Percentiles rank a stretch among this genome's conserved stretches.
Conservation (phyloP, 2,329 filamentous ascomycete species). For the Aspergillus amoenus region DNA sequence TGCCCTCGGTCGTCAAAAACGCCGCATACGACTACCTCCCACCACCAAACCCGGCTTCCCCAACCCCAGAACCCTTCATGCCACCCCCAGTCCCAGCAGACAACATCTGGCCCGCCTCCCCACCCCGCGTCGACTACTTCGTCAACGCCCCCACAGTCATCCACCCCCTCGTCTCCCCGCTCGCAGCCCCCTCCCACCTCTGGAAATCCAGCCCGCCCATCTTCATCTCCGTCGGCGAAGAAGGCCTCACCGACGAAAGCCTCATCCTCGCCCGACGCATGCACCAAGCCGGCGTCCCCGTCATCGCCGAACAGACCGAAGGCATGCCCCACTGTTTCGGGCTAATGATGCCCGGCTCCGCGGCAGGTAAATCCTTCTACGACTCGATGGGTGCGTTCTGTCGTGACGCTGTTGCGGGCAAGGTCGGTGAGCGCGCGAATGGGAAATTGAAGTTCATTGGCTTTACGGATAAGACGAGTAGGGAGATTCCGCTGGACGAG, state of each 20-base stretch:
- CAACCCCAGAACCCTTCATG: constrained; percentile 22
- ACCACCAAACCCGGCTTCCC: constrained; percentile 14
- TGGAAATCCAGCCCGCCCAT: constrained; percentile 45
- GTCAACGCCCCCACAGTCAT: constrained; percentile 36
- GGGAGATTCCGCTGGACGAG: constrained; percentile 34
- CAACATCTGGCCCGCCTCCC: constrained; percentile 40
- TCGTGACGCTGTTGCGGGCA: constrained; percentile 31
- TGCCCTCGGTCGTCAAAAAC: constrained; percentile 41
- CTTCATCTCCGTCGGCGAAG: constrained; percentile 43
- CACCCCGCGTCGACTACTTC: constrained; percentile 45
- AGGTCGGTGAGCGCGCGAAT: constrained; percentile 19
- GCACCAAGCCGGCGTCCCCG: constrained; percentile 35
- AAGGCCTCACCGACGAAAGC: constrained; percentile 43
- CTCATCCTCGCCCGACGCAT: constrained; percentile 42
- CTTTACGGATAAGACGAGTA: constrained; percentile 27
- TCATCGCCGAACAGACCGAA: constrained; percentile 44
- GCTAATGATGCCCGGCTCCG: constrained; percentile 52
- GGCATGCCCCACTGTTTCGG: constrained; percentile 55
- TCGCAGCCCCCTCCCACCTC: constrained; percentile 33
- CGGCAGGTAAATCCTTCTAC: constrained; percentile 54
- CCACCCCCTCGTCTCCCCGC: constrained; percentile 44
- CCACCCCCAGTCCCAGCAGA: constrained; percentile 35
- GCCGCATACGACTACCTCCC: constrained; percentile 43
- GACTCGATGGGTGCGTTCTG: constrained; percentile 57
- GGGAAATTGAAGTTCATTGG: constrained; percentile 34